These are phyloP conservation scores for Fusarium cicatricum DNA, from an alignment of 2,329 filamentous ascomycete species.

Conservation along the genomic window DNA sequence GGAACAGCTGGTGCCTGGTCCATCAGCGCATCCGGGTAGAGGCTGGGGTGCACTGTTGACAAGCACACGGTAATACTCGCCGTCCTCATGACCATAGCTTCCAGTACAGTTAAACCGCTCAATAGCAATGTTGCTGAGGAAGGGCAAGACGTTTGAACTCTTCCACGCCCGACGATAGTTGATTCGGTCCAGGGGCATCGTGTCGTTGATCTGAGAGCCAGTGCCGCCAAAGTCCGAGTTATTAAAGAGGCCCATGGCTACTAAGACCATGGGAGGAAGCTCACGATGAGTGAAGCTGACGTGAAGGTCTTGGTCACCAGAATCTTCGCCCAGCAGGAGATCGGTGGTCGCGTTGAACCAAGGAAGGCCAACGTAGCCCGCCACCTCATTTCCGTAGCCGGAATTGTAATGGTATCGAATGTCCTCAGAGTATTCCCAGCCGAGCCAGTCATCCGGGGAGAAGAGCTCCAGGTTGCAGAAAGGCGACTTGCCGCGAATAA, in stretches of 20 bases:
- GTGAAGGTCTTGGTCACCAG: conserved; percentile 64
- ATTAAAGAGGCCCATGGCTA: conserved; percentile 75
- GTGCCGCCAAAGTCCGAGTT: conserved; percentile 63
- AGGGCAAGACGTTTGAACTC: conserved; percentile 69
- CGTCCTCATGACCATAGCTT: conserved; percentile 57
- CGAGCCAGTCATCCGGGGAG: conserved; percentile 69
- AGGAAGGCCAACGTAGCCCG: conserved; percentile 68
- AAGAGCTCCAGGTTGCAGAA: conserved; percentile 70
- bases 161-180: conserved; percentile 71
- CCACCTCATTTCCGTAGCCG: conserved; percentile 67
- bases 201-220: conserved; percentile 62
- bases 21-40: conserved; percentile 26
- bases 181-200: conserved; percentile 69
- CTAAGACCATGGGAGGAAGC: conserved; percentile 70
- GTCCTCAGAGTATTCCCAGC: conserved; percentile 71
- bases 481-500: conserved; percentile 67
- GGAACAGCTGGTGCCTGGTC: conserved; percentile 34
- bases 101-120: conserved; percentile 68
- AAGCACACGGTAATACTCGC: conserved; percentile 37
- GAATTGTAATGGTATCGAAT: conserved; percentile 71
- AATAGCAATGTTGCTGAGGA: conserved; percentile 71
- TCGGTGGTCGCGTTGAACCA: conserved; percentile 71
- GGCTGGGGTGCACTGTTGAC: conserved; percentile 38
- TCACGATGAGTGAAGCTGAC: conserved; percentile 76
- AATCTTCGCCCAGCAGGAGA: conserved; percentile 52